These are phyloP conservation scores for Taphrina pruni DNA, from an alignment of 1,139 yeast genomes.

Conservation along the genomic window DNA sequence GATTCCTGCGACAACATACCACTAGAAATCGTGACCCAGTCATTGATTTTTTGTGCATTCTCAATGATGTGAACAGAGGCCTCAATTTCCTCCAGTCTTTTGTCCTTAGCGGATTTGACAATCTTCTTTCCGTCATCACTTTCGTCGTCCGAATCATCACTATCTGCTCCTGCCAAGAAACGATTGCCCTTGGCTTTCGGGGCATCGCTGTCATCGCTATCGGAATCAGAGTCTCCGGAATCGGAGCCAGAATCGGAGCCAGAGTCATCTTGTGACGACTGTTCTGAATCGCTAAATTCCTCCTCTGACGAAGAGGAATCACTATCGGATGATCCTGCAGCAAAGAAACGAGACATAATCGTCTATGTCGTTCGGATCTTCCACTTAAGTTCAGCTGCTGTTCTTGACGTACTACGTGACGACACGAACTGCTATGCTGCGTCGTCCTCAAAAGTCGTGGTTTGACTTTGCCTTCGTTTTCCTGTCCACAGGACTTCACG, in stretches of 20 bases:
- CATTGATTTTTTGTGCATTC: conserved; percentile 70
- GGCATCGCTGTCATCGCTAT: conserved; percentile 47
- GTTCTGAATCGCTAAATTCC: conserved; percentile 48
- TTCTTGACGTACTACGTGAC: neutral
- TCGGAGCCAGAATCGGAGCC: conserved; percentile 50
- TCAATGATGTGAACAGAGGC: conserved; percentile 71
- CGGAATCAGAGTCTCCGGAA: conserved; percentile 53
- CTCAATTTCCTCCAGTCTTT: conserved; percentile 84
- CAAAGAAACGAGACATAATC: conserved; percentile 77
- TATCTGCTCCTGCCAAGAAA: conserved; percentile 52
- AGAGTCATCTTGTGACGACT: conserved; percentile 54
- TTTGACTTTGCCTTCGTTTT: neutral
- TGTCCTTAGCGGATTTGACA: conserved; percentile 92
- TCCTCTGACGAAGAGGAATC: conserved; percentile 62
- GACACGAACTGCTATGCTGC: neutral
- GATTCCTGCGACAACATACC: conserved; percentile 43
- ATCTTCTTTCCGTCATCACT: conserved; percentile 77
- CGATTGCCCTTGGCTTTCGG: conserved; percentile 56
- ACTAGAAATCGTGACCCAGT: conserved; percentile 74
- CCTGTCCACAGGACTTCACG: neutral
- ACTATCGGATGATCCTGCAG: conserved; percentile 60
- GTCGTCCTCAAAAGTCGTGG: neutral
- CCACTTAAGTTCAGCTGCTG: no score
- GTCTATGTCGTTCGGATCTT: neutral
- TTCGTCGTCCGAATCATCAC: conserved; percentile 62